Evolutionary conservation across 2,329 filamentous ascomycete species (phyloP).

Genomic region (Diaporthe citri): DNA sequence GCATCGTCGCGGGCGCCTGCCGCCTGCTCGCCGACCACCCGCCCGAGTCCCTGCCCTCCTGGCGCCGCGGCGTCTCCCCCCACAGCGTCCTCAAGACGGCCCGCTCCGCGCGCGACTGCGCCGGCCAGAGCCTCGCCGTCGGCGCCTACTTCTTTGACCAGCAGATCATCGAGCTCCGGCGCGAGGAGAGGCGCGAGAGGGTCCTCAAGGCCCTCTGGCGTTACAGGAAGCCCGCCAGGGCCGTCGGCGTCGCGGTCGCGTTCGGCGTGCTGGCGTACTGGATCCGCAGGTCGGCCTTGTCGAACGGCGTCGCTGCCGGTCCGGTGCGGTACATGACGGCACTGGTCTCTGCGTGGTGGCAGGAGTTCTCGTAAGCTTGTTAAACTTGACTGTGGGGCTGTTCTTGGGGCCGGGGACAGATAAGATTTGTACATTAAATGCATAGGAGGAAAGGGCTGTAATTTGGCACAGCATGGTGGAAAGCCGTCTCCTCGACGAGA

Average conservation of each 20-base stretch:
- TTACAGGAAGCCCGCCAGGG: constrained; percentile 74
- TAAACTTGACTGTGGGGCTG: neutral
- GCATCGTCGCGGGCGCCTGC: constrained; percentile 76
- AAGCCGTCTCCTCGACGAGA: no score
- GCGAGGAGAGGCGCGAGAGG: constrained; percentile 70
- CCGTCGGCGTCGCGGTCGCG: constrained; percentile 73
- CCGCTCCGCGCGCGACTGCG: constrained; percentile 61
- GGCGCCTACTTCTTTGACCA: constrained; percentile 76
- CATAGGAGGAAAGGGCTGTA: no score
- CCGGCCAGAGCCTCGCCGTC: constrained; percentile 71
- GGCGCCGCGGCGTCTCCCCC: constrained; percentile 75
- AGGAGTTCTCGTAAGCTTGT: constrained; percentile 7
- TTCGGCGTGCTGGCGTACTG: constrained; percentile 78
- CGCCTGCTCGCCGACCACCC: constrained; percentile 75
- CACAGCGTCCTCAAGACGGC: constrained; percentile 91
- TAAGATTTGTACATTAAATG: neutral
- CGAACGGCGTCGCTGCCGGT: constrained; percentile 27
- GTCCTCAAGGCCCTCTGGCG: constrained; percentile 66
- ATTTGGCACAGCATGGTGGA: neutral
- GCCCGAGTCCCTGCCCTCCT: constrained; percentile 77
- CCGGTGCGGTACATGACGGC: constrained; percentile 41
- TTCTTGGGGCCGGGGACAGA: no score
- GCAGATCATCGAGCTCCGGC: constrained; percentile 79
- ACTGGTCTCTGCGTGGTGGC: constrained; percentile 39
- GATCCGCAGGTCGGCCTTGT: constrained; percentile 63